These are phyloP conservation scores for Periconia sp. DNA, from an alignment of 2,329 filamentous ascomycete species.

Conservation along the genomic window DNA sequence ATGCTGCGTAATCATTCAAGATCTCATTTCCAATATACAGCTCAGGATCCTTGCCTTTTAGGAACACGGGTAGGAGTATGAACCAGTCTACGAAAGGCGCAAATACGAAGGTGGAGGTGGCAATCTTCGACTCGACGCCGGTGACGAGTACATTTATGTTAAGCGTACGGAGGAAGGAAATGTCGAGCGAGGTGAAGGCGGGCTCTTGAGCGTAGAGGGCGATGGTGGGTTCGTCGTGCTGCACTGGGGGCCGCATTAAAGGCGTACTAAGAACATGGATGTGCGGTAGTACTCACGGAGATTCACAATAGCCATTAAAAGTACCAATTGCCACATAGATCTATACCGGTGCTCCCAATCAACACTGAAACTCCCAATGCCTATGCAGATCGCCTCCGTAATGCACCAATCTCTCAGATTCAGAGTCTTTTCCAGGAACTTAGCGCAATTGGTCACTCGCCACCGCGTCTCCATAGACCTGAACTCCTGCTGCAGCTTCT, in stretches of 20 bases:
- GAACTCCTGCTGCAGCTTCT: slow-evolving; percentile 31
- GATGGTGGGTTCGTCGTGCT: slow-evolving; percentile 8
- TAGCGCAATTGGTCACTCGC: slow-evolving; percentile 27
- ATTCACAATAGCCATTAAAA: slow-evolving; percentile 36
- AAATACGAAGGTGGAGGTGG: slow-evolving; percentile 32
- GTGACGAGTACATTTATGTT: slow-evolving; percentile 21
- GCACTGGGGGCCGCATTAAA: too few relatives aligned
- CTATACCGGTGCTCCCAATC: slow-evolving; percentile 43
- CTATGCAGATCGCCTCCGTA: slow-evolving; percentile 39
- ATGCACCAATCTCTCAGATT: slow-evolving; percentile 18
- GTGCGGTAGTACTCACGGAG: slow-evolving; percentile 13
- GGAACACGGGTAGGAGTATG: slow-evolving; percentile 37
- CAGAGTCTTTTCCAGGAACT: slow-evolving; percentile 22
- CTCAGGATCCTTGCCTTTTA: slow-evolving; percentile 33
- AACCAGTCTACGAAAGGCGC: slow-evolving; percentile 47
- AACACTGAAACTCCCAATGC: slow-evolving; percentile 43
- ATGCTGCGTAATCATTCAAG: slow-evolving; percentile 33
- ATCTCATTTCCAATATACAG: slow-evolving; percentile 47
- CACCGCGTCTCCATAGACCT: slow-evolving; percentile 29
- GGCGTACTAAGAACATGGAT: too few relatives aligned
- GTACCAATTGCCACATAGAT: slow-evolving; percentile 45
- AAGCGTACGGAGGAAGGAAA: slow-evolving; percentile 30
- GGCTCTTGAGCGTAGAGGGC: slow-evolving; percentile 44
- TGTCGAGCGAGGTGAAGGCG: slow-evolving; percentile 40
- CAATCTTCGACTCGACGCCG: slow-evolving; percentile 27